phyloP scores from a whole-genome alignment of 148 eudicot genomes.

The Diospyros lotus region DNA sequence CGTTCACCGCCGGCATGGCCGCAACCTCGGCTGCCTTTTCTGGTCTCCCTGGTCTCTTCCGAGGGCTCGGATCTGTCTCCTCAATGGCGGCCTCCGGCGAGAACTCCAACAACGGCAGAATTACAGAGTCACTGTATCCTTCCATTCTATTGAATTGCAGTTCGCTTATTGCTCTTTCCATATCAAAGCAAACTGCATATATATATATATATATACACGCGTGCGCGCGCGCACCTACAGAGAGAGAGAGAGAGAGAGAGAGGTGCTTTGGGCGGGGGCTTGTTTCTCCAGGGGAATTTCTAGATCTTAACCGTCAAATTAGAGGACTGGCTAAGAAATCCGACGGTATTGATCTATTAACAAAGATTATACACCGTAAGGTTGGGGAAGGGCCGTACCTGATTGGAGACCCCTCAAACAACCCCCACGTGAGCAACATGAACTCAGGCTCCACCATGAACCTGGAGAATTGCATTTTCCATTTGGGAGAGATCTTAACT shows the following conservation, averaged over 20 bases:
- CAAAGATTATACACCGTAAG: background rate
- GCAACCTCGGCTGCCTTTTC: background rate
- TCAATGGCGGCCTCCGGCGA: background rate
- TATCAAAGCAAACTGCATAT: background rate
- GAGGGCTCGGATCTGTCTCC: slow-evolving; percentile 9
- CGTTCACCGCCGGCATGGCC: background rate
- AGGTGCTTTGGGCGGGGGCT: background rate
- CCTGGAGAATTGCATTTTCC: too few relatives aligned
- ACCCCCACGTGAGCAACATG: background rate
- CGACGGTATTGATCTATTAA: background rate
- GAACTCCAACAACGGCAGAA: slow-evolving; percentile 17
- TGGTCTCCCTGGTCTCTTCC: background rate
- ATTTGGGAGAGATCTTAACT: too few relatives aligned
- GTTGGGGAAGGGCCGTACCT: background rate
- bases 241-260: background rate
- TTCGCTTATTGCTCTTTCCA: slow-evolving; percentile 4
- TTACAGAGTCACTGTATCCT: slow-evolving; percentile 17
- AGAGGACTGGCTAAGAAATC: too few relatives aligned
- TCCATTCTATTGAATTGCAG: slow-evolving; percentile 19
- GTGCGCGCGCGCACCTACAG: too few relatives aligned
- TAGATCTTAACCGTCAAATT: too few relatives aligned
- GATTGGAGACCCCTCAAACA: background rate
- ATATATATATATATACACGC: background rate
- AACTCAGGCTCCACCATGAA: too few relatives aligned
- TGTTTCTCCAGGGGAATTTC: too few relatives aligned